Base-by-base conservation (phyloP, 2,329 filamentous ascomycete genomes). In the Hypoxylon sp. region DNA sequence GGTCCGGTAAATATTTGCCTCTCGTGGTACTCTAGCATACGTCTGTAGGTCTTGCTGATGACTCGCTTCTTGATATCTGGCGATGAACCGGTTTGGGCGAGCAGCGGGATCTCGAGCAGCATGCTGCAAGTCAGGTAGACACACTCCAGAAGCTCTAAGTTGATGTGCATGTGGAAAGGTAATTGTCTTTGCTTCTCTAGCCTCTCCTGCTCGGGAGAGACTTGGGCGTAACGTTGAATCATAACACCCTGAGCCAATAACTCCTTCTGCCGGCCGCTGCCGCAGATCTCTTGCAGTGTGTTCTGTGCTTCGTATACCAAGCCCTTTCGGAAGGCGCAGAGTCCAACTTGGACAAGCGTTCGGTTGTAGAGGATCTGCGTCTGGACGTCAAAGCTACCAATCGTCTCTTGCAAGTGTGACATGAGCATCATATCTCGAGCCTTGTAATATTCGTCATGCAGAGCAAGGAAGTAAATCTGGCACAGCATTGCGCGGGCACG, bases 151-250 rank as follows among this genome's bases (percentile, higher is more conserved):
- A 99, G 89, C 82, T 99, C 96, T 57, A 99, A 88, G 86, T 99
- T 99, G 86, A 99, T 99, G 87, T 99, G 96, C 94, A 99, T 98
- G 86, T 99, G 96, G 90, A 99, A 99, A 38, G 96, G 96, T 73
- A 99, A 88, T 84, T 99, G 96, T 76, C 96, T 91, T 84, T 98
- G 95, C 80, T 96, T 93, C 85, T 99, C 96, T 41, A 98, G 88
- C 73, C 95, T 93, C 85, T 99, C 96, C 82, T 99, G 96, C 83
- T 99, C 96, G 17, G 96, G 96, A 36, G 94, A 96, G 68, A 99
- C 96, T 77, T 97, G 94, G 76, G 89, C 95, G 84, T 94, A 99
- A 74, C 96, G 90, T 85, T 99, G 96, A 80, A 99, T 96, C 86
- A 98, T 97, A 69, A 99, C 93, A 80, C 96, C 97, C 83, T 99